These are phyloP conservation scores for Fusarium acutatum DNA, from an alignment of 2,329 filamentous ascomycete species.

Conservation along the genomic window DNA sequence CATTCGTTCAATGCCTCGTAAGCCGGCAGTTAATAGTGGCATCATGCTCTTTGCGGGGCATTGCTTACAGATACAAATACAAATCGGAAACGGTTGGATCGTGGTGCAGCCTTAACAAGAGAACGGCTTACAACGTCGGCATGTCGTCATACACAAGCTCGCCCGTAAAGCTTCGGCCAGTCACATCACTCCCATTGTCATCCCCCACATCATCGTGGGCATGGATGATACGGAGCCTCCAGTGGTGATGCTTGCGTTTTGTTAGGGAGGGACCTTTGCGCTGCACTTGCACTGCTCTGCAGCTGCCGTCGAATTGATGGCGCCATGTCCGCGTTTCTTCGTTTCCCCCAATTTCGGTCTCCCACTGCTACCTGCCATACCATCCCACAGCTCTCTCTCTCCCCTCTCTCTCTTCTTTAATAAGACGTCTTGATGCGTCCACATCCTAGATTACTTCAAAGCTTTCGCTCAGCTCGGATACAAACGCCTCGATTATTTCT, in stretches of 20 bases:
- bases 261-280: background rate
- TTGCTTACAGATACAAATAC: conserved; percentile 7
- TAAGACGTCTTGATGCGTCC: conserved; percentile 32
- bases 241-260: conserved; percentile 27
- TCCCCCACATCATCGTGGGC: conserved; percentile 37
- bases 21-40: conserved; percentile 13
- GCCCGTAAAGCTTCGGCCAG: conserved; percentile 25
- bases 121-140: background rate
- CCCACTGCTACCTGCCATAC: background rate
- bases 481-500: conserved; percentile 13
- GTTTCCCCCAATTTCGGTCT: conserved; percentile 8
- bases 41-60: background rate
- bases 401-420: background rate
- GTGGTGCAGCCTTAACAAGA: background rate
- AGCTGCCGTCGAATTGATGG: conserved; percentile 5
- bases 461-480: conserved; percentile 18
- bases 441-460: conserved; percentile 15
- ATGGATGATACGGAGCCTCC: conserved; percentile 31
- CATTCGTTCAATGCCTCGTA: background rate
- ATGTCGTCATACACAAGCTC: conserved; percentile 35
- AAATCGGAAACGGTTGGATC: background rate
- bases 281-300: background rate
- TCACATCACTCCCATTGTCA: conserved; percentile 36
- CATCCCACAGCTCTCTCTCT: background rate
- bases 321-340: conserved; percentile 23